Evolutionary conservation across 352 stramenopile species (phyloP), one percentile per base, ranked within the genome.

Genomic region (Pythium graminicola): DNA sequence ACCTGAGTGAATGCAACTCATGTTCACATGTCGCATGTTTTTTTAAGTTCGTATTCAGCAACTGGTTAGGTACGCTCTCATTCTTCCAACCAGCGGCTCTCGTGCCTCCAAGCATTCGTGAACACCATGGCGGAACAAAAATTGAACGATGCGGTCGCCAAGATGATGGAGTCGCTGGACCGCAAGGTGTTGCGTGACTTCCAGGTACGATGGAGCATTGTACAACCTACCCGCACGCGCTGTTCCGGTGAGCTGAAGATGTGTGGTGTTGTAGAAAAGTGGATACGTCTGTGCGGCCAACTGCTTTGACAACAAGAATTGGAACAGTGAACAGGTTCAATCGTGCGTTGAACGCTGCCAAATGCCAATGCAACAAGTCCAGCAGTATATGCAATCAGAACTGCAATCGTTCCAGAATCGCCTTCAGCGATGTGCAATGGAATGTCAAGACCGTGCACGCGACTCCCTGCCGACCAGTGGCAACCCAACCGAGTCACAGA

Each of bases 271-370:
- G n/a, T 61, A 93, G 75, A 83, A 84, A 60, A 69, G 79, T 26
- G 76, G 77, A 22, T 94, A 94, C 57, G 58, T 91, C 49, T 92
- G 84, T 57, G 82, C 77, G n/a, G 84, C 81, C 53, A 90, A 93
- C 48, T 87, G 81, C 57, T 93, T 94, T 40, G 84, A 94, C 60
- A 87, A 90, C 75, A 90, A 85, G 61, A 70, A 52, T 55, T 81
- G 69, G 67, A 83, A 62, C 43, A 76, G 81, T 4, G 79, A 94
- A 47, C 84, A 94, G 62, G 32, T 94, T 28, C 76, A 87, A 56
- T 47, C 67, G n/a, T 88, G 79, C 54, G 81, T 94, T 33, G 79
- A 94, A 67, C 81, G 81, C 43, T 94, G 84, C 54, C 84, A 94
- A 58, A 75, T 84, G 67, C 84, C 84, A 1, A 86, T 85, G 69